Percentiles rank a stretch among this genome's conserved stretches.
phyloP scores from a whole-genome alignment of 176 grass and related monocot species.

The Cocos nucifera region DNA sequence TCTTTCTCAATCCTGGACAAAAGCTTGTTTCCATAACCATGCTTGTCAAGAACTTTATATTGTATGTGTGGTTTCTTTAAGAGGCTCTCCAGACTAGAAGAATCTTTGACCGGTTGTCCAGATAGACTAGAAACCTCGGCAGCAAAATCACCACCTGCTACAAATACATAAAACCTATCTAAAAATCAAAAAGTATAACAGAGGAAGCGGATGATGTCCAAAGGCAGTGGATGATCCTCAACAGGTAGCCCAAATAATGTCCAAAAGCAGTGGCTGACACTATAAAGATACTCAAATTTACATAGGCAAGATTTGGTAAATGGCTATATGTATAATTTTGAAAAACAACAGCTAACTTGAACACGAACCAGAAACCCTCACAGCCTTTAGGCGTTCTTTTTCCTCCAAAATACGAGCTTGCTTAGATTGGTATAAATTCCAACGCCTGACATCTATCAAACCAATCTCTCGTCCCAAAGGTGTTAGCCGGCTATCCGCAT shows the following conservation, averaged over 20 bases:
- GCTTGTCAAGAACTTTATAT: slow-evolving; percentile 88
- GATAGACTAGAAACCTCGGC: slow-evolving; percentile 55
- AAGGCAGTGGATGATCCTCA: too few relatives aligned
- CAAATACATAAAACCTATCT: not conserved
- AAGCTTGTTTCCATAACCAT: slow-evolving; percentile 64
- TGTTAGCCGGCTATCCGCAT: slow-evolving; percentile 91
- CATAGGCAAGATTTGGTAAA: not conserved
- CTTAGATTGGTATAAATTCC: slow-evolving; percentile 79
- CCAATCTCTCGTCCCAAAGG: slow-evolving; percentile 87
- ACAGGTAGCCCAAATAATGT: too few relatives aligned
- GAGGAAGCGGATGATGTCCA: too few relatives aligned
- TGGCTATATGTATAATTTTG: not conserved
- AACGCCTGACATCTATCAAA: slow-evolving; percentile 80
- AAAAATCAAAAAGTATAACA: too few relatives aligned
- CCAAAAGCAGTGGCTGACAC: too few relatives aligned
- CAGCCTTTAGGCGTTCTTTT: slow-evolving; percentile 67
- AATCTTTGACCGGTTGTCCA: slow-evolving; percentile 70
- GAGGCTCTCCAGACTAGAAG: slow-evolving; percentile 69
- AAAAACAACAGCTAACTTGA: not conserved
- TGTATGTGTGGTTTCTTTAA: slow-evolving; percentile 91
- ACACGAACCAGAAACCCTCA: slow-evolving; percentile 47
- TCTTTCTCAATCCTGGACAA: slow-evolving; percentile 87
- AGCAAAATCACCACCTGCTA: slow-evolving; percentile 66
- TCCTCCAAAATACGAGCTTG: slow-evolving; percentile 69
- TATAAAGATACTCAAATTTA: too few relatives aligned